phyloP scores from a whole-genome alignment of 805 yeast species.

The Myxozyma melibiosi region DNA sequence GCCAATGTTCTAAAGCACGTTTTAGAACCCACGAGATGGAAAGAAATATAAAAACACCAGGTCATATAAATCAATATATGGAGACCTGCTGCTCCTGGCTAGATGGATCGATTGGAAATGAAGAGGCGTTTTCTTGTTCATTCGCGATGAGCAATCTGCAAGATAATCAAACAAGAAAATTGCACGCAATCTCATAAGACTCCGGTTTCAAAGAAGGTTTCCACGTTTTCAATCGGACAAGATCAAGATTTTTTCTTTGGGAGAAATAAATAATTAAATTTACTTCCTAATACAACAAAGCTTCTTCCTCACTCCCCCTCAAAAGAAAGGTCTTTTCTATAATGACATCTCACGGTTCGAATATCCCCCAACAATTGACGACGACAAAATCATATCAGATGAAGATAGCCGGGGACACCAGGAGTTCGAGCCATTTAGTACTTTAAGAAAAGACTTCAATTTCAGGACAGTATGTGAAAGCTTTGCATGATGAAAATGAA shows the following conservation, averaged over 20 bases:
- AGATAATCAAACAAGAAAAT: background rate
- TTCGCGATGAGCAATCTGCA: background rate
- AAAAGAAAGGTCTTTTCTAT: background rate
- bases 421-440: background rate
- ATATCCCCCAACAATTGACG: background rate
- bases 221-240: slow-evolving; percentile 6
- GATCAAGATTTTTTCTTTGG: slow-evolving; percentile 6
- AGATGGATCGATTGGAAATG: background rate
- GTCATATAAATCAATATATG: background rate
- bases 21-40: slow-evolving; percentile 4
- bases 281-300: slow-evolving; percentile 3
- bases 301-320: too few relatives aligned
- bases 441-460: background rate
- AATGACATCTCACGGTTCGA: background rate
- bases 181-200: background rate
- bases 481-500: slow-evolving; percentile 4
- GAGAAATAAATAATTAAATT: background rate
- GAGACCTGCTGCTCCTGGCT: background rate
- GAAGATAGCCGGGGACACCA: background rate
- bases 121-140: background rate
- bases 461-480: background rate
- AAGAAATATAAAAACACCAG: background rate
- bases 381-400: background rate
- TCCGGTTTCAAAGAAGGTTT: slow-evolving; percentile 3
- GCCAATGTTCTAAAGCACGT: background rate